Conservation (phyloP, 345 rosid genomes). For the Abelmoschus esculentus region DNA sequence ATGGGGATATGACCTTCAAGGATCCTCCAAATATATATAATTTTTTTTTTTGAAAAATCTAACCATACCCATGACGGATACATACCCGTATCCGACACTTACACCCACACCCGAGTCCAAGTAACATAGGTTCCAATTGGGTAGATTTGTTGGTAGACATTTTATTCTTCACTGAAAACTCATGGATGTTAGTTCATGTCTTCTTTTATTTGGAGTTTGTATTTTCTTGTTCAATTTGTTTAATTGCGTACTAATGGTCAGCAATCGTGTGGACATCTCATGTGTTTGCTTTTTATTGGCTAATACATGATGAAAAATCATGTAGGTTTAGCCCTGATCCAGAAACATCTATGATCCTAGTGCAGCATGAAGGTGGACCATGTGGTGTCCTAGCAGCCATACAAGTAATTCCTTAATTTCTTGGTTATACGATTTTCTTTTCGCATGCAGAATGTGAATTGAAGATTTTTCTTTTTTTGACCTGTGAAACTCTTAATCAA, state of each 20-base stretch:
- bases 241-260: not conserved
- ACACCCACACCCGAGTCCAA: too few species aligned
- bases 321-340: conserved; percentile 94
- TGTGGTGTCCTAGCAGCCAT: conserved; percentile 98
- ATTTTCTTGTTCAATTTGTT: not conserved
- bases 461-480: not conserved
- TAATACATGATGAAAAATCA: conserved; percentile 22
- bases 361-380: conserved; percentile 99
- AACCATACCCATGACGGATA: too few species aligned
- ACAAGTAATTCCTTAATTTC: conserved; percentile 55
- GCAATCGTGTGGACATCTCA: conserved; percentile 3
- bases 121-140: too few species aligned
- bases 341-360: conserved; percentile 94
- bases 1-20: too few species aligned
- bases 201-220: not conserved
- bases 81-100: too few species aligned
- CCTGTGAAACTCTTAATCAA: not conserved
- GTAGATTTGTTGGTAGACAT: not conserved
- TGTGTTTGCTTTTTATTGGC: conserved; percentile 17
- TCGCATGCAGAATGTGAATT: not conserved
- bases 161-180: not conserved
- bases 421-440: conserved; percentile 13
- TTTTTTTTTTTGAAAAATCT: too few species aligned
- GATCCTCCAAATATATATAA: too few species aligned
- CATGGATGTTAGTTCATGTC: not conserved